Percentiles rank a stretch among this genome's conserved stretches.
Conservation (phyloP, 1,284 basidiomycete genomes). For the Takashimella tepidaria region DNA sequence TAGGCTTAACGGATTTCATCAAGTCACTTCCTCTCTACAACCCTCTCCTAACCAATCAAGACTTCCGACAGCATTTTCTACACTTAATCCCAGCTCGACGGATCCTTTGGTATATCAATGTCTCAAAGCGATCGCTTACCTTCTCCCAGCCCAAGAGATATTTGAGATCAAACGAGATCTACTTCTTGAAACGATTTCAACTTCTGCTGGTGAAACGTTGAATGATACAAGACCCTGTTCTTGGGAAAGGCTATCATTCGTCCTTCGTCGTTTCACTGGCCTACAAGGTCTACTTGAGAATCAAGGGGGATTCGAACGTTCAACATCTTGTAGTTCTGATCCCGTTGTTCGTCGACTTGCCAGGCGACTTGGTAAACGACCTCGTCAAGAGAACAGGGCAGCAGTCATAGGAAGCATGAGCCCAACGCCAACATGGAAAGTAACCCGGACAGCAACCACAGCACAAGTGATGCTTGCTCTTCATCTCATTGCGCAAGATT, state of each 20-base stretch:
- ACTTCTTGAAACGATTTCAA: slow-evolving; percentile 46
- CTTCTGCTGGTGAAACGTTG: neutral
- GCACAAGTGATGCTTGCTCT: slow-evolving; percentile 56
- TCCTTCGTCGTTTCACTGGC: neutral
- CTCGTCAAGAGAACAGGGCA: slow-evolving; percentile 1
- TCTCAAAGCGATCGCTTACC: slow-evolving; percentile 59
- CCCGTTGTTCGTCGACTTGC: slow-evolving; percentile 51
- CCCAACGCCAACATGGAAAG: neutral
- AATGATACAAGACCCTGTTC: too few species aligned
- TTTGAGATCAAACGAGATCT: slow-evolving; percentile 58
- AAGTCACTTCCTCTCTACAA: neutral
- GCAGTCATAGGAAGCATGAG: too few species aligned
- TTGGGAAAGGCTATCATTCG: neutral
- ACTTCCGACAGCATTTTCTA: too few species aligned
- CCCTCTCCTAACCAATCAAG: too few species aligned
- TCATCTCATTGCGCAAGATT: slow-evolving; percentile 67
- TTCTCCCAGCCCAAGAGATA: slow-evolving; percentile 49
- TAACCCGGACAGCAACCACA: neutral
- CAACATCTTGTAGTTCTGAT: slow-evolving; percentile 25
- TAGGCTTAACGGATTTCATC: slow-evolving; percentile 40
- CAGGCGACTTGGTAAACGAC: slow-evolving; percentile 42
- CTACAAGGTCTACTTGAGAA: neutral
- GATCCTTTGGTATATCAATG: slow-evolving; percentile 57
- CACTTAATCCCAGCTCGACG: too few species aligned
- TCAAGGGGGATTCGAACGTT: neutral